Conservation (phyloP, 768 basidiomycete species). For the Pluteus cervinus region DNA sequence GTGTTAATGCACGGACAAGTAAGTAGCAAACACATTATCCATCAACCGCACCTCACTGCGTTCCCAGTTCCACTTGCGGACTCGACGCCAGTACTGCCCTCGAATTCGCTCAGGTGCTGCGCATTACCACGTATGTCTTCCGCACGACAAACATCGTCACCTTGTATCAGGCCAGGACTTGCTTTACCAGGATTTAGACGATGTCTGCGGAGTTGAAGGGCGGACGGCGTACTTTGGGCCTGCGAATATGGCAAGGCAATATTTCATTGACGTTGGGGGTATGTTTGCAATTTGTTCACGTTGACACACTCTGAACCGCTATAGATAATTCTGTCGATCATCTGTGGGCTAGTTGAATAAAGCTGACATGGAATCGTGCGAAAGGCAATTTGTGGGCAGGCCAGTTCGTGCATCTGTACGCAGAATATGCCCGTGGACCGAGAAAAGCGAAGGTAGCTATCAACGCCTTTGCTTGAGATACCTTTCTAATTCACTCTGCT, state of each 20-base stretch:
- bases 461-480: too few relatives aligned
- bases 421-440: constrained; percentile 47
- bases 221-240: constrained; percentile 72
- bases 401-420: constrained; percentile 27
- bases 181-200: constrained; percentile 65
- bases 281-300: neutral
- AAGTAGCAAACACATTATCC: constrained; percentile 8
- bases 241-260: constrained; percentile 54
- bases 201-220: constrained; percentile 75
- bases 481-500: constrained; percentile 16
- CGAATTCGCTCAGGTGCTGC: constrained; percentile 64
- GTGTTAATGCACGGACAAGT: constrained; percentile 65
- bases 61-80: constrained; percentile 53
- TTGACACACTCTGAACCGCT: neutral
- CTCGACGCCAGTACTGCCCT: constrained; percentile 67
- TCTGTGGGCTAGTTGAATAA: constrained; percentile 16
- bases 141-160: constrained; percentile 65
- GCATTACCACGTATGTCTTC: constrained; percentile 54
- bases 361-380: constrained; percentile 43
- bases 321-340: constrained; percentile 5
- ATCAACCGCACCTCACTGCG: neutral
- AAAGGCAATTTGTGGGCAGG: constrained; percentile 35
- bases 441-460: too few relatives aligned
- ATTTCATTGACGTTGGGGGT: constrained; percentile 61
- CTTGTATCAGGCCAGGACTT: constrained; percentile 81